These are phyloP conservation scores for Mycena galericulata DNA, from an alignment of 768 basidiomycete genomes.

Conservation along the genomic window DNA sequence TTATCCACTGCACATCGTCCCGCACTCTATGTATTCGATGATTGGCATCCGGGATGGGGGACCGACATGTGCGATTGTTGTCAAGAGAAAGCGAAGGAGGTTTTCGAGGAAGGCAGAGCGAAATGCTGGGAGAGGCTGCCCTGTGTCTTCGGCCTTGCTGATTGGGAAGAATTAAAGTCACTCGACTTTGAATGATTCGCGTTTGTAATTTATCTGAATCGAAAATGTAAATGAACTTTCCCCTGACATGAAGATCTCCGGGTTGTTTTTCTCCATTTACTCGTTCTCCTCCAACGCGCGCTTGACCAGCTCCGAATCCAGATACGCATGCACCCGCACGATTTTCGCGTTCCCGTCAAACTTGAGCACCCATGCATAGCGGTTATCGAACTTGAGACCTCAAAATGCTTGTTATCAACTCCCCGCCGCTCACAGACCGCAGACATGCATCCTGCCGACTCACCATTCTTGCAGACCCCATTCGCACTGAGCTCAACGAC, in stretches of 20 bases:
- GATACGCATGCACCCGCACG: not conserved
- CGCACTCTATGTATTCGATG: not conserved
- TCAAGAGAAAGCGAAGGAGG: not conserved
- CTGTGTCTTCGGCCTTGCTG: too few relatives aligned
- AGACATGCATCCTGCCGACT: not conserved
- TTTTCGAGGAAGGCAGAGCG: not conserved
- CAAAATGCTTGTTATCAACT: not conserved
- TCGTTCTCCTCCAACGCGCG: not conserved
- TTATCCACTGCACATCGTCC: not conserved
- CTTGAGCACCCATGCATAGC: not conserved
- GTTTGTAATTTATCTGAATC: too few relatives aligned
- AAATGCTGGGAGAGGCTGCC: too few relatives aligned
- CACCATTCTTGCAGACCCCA: not conserved
- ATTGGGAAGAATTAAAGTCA: too few relatives aligned
- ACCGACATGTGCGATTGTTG: not conserved
- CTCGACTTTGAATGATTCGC: too few relatives aligned
- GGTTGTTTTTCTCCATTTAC: too few relatives aligned
- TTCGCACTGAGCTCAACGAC: not conserved
- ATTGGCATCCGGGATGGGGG: slow-evolving; percentile 6
- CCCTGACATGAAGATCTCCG: too few relatives aligned
- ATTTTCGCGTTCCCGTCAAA: not conserved
- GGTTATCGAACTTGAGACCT: not conserved
- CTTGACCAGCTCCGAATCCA: not conserved
- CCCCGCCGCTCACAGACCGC: not conserved
- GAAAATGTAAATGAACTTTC: too few relatives aligned